A percentile compares a stretch with the other conserved stretches of the same genome.
These are phyloP conservation scores for Aquilaria agallochum DNA, from an alignment of 441 rosid species.

Conservation along the genomic window DNA sequence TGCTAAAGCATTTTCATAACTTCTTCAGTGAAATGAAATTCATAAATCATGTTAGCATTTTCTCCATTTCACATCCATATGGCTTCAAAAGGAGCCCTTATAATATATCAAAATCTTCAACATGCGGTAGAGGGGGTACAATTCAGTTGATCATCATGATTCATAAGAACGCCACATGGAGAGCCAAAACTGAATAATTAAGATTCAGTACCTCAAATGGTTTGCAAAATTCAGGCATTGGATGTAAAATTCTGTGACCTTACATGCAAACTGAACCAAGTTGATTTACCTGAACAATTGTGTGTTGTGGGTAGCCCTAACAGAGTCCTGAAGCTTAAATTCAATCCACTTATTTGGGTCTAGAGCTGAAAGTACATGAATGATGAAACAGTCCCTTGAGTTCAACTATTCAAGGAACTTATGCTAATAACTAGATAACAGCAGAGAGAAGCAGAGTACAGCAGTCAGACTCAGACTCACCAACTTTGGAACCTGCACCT, in stretches of 20 bases:
- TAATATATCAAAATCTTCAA: background rate
- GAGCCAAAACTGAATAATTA: too few species aligned
- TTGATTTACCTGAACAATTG: constrained; percentile 71
- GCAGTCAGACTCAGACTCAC: constrained; percentile 29
- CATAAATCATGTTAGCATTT: too few species aligned
- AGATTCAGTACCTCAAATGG: too few species aligned
- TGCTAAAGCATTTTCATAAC: too few species aligned
- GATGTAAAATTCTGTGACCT: too few species aligned
- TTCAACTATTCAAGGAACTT: background rate
- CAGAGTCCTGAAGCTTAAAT: constrained; percentile 93
- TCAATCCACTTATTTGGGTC: constrained; percentile 93
- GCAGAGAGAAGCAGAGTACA: constrained; percentile 3
- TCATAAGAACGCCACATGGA: background rate
- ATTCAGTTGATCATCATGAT: background rate
- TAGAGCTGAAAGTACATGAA: constrained; percentile 49
- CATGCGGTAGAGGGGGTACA: too few species aligned
- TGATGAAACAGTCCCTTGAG: constrained; percentile 10
- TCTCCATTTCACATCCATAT: too few species aligned
- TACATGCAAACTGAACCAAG: constrained; percentile 1
- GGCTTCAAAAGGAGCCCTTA: background rate
- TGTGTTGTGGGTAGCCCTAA: constrained; percentile 87
- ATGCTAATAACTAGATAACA: background rate
- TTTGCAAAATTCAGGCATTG: too few species aligned
- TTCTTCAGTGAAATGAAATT: too few species aligned
- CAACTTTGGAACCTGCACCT: constrained; percentile 56